Evolutionary conservation across 345 rosid species (phyloP).

Genomic region (Boechera stricta): DNA sequence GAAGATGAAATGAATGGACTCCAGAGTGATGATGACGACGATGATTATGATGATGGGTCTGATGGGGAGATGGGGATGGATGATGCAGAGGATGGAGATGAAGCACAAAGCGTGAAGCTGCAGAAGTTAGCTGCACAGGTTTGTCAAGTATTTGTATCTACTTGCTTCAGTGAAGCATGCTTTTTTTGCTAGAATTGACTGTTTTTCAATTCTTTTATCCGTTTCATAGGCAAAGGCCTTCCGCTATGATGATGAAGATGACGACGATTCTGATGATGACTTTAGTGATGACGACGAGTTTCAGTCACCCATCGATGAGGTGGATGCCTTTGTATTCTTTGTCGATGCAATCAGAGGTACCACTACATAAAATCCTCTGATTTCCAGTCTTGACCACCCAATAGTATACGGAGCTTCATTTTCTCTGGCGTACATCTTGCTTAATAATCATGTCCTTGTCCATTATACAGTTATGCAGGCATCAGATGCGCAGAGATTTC

Average conservation of each 20-base stretch:
- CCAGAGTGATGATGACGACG: conserved; percentile 86
- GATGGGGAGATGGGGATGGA: conserved; percentile 97
- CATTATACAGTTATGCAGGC: conserved; percentile 70
- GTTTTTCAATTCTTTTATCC: conserved; percentile 5
- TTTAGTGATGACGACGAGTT: conserved; percentile 91
- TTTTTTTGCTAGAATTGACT: neutral
- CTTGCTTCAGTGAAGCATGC: neutral
- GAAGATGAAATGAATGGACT: conserved; percentile 97
- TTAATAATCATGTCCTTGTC: conserved; percentile 1
- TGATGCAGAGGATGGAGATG: conserved; percentile 96
- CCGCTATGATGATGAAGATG: conserved; percentile 64
- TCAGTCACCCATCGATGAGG: conserved; percentile 96
- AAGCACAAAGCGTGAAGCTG: conserved; percentile 79
- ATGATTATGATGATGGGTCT: conserved; percentile 79
- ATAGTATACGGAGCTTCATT: neutral
- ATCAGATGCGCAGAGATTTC: conserved; percentile 76
- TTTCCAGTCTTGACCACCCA: neutral
- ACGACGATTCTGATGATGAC: conserved; percentile 82
- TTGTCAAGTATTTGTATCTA: conserved; percentile 27
- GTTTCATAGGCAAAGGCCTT: conserved; percentile 66
- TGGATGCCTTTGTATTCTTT: conserved; percentile 94
- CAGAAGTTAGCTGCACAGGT: conserved; percentile 95
- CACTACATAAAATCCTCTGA: conserved; percentile 2
- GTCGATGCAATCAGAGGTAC: conserved; percentile 89
- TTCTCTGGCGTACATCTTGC: conserved; percentile 3